These are phyloP conservation scores for Elsinoe necatrix DNA, from an alignment of 2,329 filamentous ascomycete species.

Conservation along the genomic window DNA sequence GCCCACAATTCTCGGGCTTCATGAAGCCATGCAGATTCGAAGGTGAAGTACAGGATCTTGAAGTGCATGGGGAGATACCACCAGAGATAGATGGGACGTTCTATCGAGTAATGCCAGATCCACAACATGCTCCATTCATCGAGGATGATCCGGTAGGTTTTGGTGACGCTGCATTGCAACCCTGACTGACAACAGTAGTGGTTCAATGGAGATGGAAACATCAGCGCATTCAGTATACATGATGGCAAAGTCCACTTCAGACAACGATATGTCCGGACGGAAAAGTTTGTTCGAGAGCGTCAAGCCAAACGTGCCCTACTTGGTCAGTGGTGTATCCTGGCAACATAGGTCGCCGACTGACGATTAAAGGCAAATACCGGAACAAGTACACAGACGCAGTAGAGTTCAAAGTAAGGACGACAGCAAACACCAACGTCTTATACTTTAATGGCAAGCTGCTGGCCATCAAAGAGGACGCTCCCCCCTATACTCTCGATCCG, in stretches of 20 bases:
- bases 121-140: slow-evolving; percentile 44
- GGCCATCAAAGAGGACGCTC: slow-evolving; percentile 43
- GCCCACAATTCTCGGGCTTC: slow-evolving; percentile 22
- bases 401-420: slow-evolving; percentile 47
- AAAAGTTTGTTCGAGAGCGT: slow-evolving; percentile 34
- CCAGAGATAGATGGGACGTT: slow-evolving; percentile 29
- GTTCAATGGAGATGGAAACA: slow-evolving; percentile 39
- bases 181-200: slow-evolving; percentile 31
- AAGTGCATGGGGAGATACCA: slow-evolving; percentile 28
- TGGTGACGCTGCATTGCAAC: slow-evolving; percentile 20
- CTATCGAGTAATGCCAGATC: slow-evolving; percentile 45
- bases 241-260: slow-evolving; percentile 37
- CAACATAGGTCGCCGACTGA: not conserved
- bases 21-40: slow-evolving; percentile 33
- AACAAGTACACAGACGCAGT: slow-evolving; percentile 51
- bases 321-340: slow-evolving; percentile 31
- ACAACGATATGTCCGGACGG: slow-evolving; percentile 37
- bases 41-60: slow-evolving; percentile 30
- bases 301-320: slow-evolving; percentile 38
- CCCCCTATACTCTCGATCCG: slow-evolving; percentile 35
- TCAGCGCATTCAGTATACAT: slow-evolving; percentile 36
- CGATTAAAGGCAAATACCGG: slow-evolving; percentile 33
- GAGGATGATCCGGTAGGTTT: slow-evolving; percentile 33
- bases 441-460: slow-evolving; percentile 50
- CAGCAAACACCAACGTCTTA: slow-evolving; percentile 51